Base-by-base conservation (phyloP, 768 basidiomycete genomes). In the Tylopilus subfusipes region DNA sequence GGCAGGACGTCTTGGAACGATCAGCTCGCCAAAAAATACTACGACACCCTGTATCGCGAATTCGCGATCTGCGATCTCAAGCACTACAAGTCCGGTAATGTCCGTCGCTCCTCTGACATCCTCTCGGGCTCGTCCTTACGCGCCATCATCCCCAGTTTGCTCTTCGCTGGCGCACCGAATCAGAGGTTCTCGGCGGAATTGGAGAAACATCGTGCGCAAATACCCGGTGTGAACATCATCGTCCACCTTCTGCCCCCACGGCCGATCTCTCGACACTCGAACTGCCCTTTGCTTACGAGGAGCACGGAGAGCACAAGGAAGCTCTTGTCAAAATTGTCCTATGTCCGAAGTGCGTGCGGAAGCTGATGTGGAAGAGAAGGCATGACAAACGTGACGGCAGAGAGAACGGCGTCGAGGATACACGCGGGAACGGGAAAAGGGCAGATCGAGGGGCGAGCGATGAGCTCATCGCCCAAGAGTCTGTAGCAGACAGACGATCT, bases 1-100 rank as follows among this genome's bases (percentile, higher is more conserved):
- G 30, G 30, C 24, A 39, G 3, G 14, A 12, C 62, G 13, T 70
- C 43, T 50, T 98, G 93, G 90, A 85, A 95, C 64, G 91, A 95
- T 44, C 77, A 84, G 56, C 76, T 98, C 25, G 95, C 96, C 0
- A 76, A 80, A 56, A 95, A 94, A 63, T 98, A 95, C 74, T 95
- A 98, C 63, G 75, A 79, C 13, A 89, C 74, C 60, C 81, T 98
- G 4, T 97, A 93, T 68, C 88, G 92, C 58, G 95, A 98, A 70
- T 98, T 86, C 63, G 92, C 90, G 0, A 76, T 94, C 21, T 93
- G 91, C 66, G 93, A 98, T 72, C 75, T 98, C 55, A 98, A 98
- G 74, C 96, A 98, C 66, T 97, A 91, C 78, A 97, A 93, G 74
- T 85, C 88, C 0, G 90, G 92, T 16, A 88, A 90, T 56, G 93